Conservation (phyloP, 768 basidiomycete genomes). For the Agaricus bisporus region DNA sequence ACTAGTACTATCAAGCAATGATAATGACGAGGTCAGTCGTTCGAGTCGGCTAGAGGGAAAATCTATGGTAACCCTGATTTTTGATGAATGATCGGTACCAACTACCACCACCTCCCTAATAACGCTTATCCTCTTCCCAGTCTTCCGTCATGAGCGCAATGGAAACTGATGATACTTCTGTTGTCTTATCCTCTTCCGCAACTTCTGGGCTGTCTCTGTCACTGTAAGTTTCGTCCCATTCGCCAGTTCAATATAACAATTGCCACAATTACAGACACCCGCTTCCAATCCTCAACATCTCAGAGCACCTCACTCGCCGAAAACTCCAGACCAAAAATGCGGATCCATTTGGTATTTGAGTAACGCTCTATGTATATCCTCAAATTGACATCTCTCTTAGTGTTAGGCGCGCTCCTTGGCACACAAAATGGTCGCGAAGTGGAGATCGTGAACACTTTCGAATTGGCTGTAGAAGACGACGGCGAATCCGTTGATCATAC, state of each 20-base stretch:
- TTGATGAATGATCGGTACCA: neutral
- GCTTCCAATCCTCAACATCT: conserved; percentile 92
- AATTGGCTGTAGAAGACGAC: conserved; percentile 63
- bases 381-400: conserved; percentile 32
- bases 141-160: conserved; percentile 44
- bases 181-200: conserved; percentile 66
- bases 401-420: conserved; percentile 89
- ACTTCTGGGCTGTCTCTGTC: conserved; percentile 71
- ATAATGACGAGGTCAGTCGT: conserved; percentile 30
- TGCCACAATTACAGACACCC: conserved; percentile 65
- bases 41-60: conserved; percentile 31
- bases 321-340: conserved; percentile 63
- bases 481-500: conserved; percentile 67
- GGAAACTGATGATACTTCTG: conserved; percentile 74
- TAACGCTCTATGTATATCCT: conserved; percentile 1
- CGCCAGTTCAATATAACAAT: conserved; percentile 4
- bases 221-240: conserved; percentile 41
- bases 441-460: conserved; percentile 96
- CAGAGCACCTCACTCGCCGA: conserved; percentile 87
- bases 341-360: conserved; percentile 56
- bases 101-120: neutral
- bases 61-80: too few species aligned
- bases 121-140: neutral
- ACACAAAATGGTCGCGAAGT: conserved; percentile 93
- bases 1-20: conserved; percentile 28